Conservation (phyloP, 2,329 filamentous ascomycete species). For the Colletotrichum falcatum region DNA sequence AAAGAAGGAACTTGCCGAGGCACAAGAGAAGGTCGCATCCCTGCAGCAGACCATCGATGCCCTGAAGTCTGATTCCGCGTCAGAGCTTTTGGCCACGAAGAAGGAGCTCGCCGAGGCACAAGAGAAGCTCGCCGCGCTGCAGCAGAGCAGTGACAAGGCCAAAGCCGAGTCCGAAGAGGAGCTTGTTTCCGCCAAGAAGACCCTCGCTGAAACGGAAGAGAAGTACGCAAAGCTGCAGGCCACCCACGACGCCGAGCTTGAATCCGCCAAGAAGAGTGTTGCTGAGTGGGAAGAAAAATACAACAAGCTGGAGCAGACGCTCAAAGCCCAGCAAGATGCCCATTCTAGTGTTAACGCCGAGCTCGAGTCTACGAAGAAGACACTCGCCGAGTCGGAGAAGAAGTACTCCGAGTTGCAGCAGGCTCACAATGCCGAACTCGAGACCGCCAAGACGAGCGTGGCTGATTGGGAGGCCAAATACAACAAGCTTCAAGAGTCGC, state of each 20-base stretch:
- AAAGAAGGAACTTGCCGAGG: slow-evolving; percentile 47
- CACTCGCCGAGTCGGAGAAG: slow-evolving; percentile 42
- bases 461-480: slow-evolving; percentile 47
- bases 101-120: slow-evolving; percentile 46
- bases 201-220: slow-evolving; percentile 44
- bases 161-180: slow-evolving; percentile 46
- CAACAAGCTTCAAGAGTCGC: slow-evolving; percentile 20
- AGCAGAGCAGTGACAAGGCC: slow-evolving; percentile 46
- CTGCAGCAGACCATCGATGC: slow-evolving; percentile 39
- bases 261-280: slow-evolving; percentile 37
- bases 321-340: slow-evolving; percentile 50
- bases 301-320: slow-evolving; percentile 44
- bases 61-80: slow-evolving; percentile 46
- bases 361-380: slow-evolving; percentile 24
- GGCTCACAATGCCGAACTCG: slow-evolving; percentile 48
- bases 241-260: slow-evolving; percentile 44
- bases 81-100: slow-evolving; percentile 47
- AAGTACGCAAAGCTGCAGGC: slow-evolving; percentile 44
- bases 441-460: slow-evolving; percentile 45
- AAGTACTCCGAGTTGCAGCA: slow-evolving; percentile 44
- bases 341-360: slow-evolving; percentile 40
- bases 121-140: slow-evolving; percentile 42
- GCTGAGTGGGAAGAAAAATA: slow-evolving; percentile 44
- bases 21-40: slow-evolving; percentile 45
- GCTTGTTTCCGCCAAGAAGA: slow-evolving; percentile 41